Base-by-base conservation (phyloP, 2,329 filamentous ascomycete species). In the Lachnum nothofagi region DNA sequence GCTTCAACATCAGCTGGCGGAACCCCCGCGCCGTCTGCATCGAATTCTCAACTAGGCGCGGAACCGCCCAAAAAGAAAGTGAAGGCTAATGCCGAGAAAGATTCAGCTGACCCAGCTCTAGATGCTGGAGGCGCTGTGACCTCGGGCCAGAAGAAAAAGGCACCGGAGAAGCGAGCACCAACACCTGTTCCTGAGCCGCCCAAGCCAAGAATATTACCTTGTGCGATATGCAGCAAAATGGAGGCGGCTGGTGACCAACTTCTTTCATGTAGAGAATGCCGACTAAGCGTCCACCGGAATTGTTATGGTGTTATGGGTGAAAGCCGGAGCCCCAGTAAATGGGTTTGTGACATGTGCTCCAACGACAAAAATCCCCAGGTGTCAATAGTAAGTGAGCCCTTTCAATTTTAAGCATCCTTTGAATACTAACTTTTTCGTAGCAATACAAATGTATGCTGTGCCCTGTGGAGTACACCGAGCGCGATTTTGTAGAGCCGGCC, bases 381-480 rank as follows among this genome's bases (percentile, higher is more conserved):
- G 38, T 96, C 93, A n/a, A 91, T 94, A 49, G 85, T 87, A 75
- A 76, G 82, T 74, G 49, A 38, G n/a, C 25, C 22, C 1, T 25
- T 44, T 37, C 14, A 14, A 29, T 24, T 33, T 52, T 31, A 8
- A 46, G 22, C 22, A 67, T 53, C 50, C 64, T 60, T 55, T 50
- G 47, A 8, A 22, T 34, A 35, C 65, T 63, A 55, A 61, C 25
- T 25, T 34, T 20, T 45, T 44, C 27, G 25, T 58, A 86, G 84
- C 83, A 86, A 63, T 97, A 97, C 68, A 87, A 91, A 70, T 98
- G 93, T 68, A 85, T 95, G 42, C 74, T 98, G 27, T 98, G 93
- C 64, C 88, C 93, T 12, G 79, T 95, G 12, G 85, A 88, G 49
- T 76, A 80, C 59, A 94, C 86, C 0, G 83, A 89, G 44, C 83